Evolutionary conservation across 2,329 filamentous ascomycete genomes (phyloP).

Genomic region (Aureobasidium leucospermi): DNA sequence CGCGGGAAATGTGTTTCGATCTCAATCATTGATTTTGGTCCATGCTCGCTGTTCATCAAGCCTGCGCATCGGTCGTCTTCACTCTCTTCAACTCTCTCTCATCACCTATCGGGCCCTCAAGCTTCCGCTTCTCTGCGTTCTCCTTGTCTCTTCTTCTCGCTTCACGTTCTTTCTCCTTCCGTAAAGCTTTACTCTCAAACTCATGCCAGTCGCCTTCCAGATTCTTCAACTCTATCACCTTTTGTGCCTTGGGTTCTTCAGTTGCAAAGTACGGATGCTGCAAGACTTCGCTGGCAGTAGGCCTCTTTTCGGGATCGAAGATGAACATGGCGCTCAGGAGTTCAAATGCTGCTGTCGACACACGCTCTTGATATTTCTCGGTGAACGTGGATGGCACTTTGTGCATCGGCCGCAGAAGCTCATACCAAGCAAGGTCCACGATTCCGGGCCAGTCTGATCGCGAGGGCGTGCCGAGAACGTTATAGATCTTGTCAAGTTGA

Average conservation of each 20-base stretch:
- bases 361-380: constrained; percentile 69
- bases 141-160: constrained; percentile 39
- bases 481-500: constrained; percentile 95
- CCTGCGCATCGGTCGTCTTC: constrained; percentile 4
- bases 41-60: neutral
- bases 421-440: constrained; percentile 95
- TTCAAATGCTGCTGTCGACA: constrained; percentile 76
- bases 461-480: constrained; percentile 80
- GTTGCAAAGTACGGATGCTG: constrained; percentile 80
- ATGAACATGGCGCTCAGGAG: constrained; percentile 77
- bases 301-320: constrained; percentile 79
- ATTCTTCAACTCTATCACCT: constrained; percentile 73
- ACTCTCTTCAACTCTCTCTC: constrained; percentile 9
- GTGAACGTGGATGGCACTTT: constrained; percentile 69
- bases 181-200: constrained; percentile 90
- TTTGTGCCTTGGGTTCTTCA: constrained; percentile 69
- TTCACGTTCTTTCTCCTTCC: constrained; percentile 76
- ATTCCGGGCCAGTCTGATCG: constrained; percentile 80
- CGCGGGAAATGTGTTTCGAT: no score
- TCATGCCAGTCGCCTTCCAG: constrained; percentile 97
- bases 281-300: constrained; percentile 75
- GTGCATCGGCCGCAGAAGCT: constrained; percentile 73
- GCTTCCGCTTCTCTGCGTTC: constrained; percentile 44
- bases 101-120: constrained; percentile 11
- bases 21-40: neutral